Conservation (phyloP, 2,329 filamentous ascomycete species). For the Drechslerella coelobrocha region DNA sequence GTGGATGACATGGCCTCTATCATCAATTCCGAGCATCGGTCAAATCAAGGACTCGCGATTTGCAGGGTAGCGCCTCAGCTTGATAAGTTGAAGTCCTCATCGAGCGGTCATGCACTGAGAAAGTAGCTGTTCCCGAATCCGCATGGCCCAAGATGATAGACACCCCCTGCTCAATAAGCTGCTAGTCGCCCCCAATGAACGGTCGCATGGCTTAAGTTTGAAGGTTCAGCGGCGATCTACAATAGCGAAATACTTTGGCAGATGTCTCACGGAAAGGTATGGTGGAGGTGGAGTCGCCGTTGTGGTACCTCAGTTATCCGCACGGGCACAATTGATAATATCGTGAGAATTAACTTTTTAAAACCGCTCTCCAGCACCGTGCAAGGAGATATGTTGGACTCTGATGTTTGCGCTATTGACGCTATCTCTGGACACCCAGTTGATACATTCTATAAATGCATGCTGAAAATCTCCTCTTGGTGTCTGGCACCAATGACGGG, state of each 20-base stretch:
- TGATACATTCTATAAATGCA: constrained; percentile 1
- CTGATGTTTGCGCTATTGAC: too few species aligned
- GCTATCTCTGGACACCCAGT: too few species aligned
- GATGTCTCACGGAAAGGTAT: neutral
- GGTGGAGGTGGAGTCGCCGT: neutral
- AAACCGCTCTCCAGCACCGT: too few species aligned
- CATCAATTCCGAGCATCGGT: neutral
- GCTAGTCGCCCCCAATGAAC: neutral
- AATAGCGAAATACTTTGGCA: neutral
- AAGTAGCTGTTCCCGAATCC: neutral
- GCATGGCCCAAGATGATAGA: neutral
- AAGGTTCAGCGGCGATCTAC: neutral
- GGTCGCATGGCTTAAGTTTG: neutral
- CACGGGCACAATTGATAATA: neutral
- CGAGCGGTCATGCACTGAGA: neutral
- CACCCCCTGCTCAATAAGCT: neutral
- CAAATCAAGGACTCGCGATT: too few species aligned
- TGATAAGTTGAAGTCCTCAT: neutral
- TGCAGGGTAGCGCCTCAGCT: neutral
- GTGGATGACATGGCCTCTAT: neutral
- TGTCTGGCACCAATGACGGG: neutral
- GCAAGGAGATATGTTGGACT: too few species aligned
- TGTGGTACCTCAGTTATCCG: neutral
- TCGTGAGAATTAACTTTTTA: neutral
- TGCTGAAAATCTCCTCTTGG: neutral